Percentiles rank a stretch among this genome's conserved stretches.
Conservation (phyloP, 2,329 filamentous ascomycete genomes). For the Aspergillus brasiliensis region DNA sequence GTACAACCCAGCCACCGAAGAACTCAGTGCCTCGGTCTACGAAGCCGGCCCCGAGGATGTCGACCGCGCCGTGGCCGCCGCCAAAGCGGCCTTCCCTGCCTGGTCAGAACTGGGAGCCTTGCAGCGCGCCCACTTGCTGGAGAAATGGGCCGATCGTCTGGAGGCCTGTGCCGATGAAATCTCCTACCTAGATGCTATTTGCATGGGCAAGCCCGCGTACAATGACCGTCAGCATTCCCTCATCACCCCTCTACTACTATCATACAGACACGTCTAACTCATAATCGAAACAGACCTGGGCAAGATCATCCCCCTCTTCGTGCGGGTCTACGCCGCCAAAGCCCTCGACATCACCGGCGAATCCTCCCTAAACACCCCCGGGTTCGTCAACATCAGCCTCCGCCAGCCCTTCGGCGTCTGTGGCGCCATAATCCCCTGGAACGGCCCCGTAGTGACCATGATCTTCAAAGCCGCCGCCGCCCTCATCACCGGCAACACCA, state of each 20-base stretch:
- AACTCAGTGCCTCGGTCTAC: slow-evolving; percentile 31
- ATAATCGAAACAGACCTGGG: slow-evolving; percentile 56
- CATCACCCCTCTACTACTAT: background rate
- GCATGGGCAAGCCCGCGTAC: background rate
- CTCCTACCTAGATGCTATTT: background rate
- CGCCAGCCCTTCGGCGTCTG: slow-evolving; percentile 35
- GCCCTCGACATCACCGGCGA: background rate
- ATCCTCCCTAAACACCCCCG: slow-evolving; percentile 14
- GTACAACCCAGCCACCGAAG: slow-evolving; percentile 35
- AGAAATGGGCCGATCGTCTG: slow-evolving; percentile 25
- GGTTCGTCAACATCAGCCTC: slow-evolving; percentile 29
- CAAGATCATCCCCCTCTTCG: background rate
- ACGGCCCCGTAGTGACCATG: slow-evolving; percentile 39
- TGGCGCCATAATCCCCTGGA: slow-evolving; percentile 61
- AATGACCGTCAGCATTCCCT: background rate
- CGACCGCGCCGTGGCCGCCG: slow-evolving; percentile 34
- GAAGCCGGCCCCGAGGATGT: slow-evolving; percentile 36
- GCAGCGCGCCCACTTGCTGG: slow-evolving; percentile 23
- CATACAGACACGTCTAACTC: slow-evolving; percentile 21
- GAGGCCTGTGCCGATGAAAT: slow-evolving; percentile 57
- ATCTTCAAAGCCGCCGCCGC: background rate
- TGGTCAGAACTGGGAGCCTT: slow-evolving; percentile 21
- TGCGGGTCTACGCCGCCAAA: background rate
- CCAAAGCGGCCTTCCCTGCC: slow-evolving; percentile 31
- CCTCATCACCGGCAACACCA: slow-evolving; percentile 8